A percentile compares a stretch with the other conserved stretches of the same genome.
These are phyloP conservation scores for Xylogone sp. DNA, from an alignment of 2,329 filamentous ascomycete genomes.

Conservation along the genomic window DNA sequence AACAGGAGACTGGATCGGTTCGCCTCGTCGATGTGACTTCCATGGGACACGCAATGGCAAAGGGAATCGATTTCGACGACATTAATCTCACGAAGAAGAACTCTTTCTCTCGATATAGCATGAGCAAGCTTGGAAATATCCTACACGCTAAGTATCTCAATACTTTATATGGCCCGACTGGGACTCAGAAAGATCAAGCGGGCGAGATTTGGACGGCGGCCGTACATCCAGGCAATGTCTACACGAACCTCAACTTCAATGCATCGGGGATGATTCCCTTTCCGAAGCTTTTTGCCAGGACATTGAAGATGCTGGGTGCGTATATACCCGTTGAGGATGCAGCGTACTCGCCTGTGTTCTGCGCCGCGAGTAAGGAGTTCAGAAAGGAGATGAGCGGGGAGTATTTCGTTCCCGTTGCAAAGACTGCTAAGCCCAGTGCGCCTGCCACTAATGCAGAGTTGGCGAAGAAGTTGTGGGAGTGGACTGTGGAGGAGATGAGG, in stretches of 20 bases:
- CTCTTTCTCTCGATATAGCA: slow-evolving; percentile 10
- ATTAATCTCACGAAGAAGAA: slow-evolving; percentile 7
- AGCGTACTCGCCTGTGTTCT: slow-evolving; percentile 6
- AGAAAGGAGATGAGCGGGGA: slow-evolving; percentile 11
- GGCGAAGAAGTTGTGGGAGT: slow-evolving; percentile 9
- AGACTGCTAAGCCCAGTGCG: slow-evolving; percentile 4
- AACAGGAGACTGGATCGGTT: slow-evolving; percentile 10
- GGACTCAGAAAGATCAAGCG: slow-evolving; percentile 5
- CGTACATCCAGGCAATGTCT: slow-evolving; percentile 14
- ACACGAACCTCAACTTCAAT: neutral
- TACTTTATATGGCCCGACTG: slow-evolving; percentile 10
- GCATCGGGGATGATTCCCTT: neutral
- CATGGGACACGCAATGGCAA: slow-evolving; percentile 9
- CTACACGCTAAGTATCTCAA: slow-evolving; percentile 14
- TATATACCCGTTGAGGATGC: neutral
- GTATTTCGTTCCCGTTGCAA: slow-evolving; percentile 11
- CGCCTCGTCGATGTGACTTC: slow-evolving; percentile 12
- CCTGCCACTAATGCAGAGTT: slow-evolving; percentile 5
- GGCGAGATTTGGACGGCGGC: slow-evolving; percentile 15
- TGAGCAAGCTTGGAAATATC: slow-evolving; percentile 16
- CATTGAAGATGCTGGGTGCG: neutral
- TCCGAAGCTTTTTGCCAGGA: neutral
- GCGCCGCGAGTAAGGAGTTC: slow-evolving; percentile 11
- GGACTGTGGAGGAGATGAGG: slow-evolving; percentile 11
- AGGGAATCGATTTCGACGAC: slow-evolving; percentile 9